phyloP scores from a whole-genome alignment of 805 yeast genomes.

The Cyberlindnera maclurae region DNA sequence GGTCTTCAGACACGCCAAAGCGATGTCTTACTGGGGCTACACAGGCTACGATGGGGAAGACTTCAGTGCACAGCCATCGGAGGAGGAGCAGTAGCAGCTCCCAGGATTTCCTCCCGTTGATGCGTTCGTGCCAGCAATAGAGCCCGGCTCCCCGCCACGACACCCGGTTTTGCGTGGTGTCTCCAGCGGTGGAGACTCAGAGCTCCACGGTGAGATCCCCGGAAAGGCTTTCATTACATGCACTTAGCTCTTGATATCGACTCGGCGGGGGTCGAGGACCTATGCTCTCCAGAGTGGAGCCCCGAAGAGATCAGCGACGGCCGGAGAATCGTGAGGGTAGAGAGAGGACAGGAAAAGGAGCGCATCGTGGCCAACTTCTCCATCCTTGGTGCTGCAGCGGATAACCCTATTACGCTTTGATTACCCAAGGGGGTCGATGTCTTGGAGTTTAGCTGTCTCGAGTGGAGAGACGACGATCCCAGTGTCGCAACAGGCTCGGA shows the following conservation, averaged over 20 bases:
- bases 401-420: slow-evolving; percentile 33
- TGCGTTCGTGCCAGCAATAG: slow-evolving; percentile 12
- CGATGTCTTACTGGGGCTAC: too few relatives aligned
- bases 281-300: slow-evolving; percentile 48
- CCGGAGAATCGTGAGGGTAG: slow-evolving; percentile 54
- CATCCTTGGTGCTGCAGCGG: slow-evolving; percentile 45
- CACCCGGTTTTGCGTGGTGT: slow-evolving; percentile 48
- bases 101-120: slow-evolving; percentile 17
- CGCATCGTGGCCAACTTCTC: slow-evolving; percentile 41
- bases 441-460: slow-evolving; percentile 54
- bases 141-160: background rate
- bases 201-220: slow-evolving; percentile 36
- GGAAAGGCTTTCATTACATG: slow-evolving; percentile 25
- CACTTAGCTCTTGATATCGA: slow-evolving; percentile 42
- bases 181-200: slow-evolving; percentile 49
- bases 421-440: slow-evolving; percentile 38
- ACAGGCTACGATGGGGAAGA: too few relatives aligned
- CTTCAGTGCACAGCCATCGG: too few relatives aligned
- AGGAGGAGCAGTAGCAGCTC: slow-evolving; percentile 1
- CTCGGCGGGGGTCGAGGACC: slow-evolving; percentile 38
- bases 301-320: slow-evolving; percentile 38
- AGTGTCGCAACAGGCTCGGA: slow-evolving; percentile 21
- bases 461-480: slow-evolving; percentile 42
- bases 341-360: slow-evolving; percentile 43
- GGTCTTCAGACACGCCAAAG: too few relatives aligned